phyloP scores from a whole-genome alignment of 2,329 filamentous ascomycete species.

The Metarhizium album region DNA sequence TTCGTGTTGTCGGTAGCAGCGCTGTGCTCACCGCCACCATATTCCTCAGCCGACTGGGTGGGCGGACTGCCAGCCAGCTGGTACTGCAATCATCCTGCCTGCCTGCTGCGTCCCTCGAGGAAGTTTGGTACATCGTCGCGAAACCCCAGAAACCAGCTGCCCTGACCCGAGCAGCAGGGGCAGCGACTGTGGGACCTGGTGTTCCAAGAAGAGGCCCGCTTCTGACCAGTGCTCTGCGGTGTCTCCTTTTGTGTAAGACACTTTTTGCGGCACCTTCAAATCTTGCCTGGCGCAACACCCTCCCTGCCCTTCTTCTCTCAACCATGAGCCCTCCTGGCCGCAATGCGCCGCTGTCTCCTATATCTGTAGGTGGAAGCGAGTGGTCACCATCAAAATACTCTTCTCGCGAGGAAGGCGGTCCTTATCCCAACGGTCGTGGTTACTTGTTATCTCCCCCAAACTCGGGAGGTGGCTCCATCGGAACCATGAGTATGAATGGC shows the following conservation, averaged over 20 bases:
- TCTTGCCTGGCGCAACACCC: slow-evolving; percentile 12
- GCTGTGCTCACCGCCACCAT: background rate
- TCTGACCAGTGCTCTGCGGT: slow-evolving; percentile 3
- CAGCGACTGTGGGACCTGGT: slow-evolving; percentile 3
- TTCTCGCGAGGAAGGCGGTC: slow-evolving; percentile 36
- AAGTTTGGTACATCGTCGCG: background rate
- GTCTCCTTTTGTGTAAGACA: slow-evolving; percentile 14
- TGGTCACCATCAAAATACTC: slow-evolving; percentile 67
- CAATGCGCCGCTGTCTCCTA: slow-evolving; percentile 69
- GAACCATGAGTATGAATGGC: slow-evolving; percentile 47
- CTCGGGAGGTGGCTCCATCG: slow-evolving; percentile 52
- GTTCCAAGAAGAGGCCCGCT: slow-evolving; percentile 3
- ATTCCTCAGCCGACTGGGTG: background rate
- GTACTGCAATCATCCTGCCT: background rate
- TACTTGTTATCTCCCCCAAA: slow-evolving; percentile 59
- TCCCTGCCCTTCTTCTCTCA: slow-evolving; percentile 14
- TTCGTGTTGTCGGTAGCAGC: background rate
- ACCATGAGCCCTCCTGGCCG: slow-evolving; percentile 54
- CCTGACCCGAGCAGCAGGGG: slow-evolving; percentile 5
- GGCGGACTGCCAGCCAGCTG: background rate
- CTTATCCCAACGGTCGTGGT: slow-evolving; percentile 42
- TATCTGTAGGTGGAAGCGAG: slow-evolving; percentile 75
- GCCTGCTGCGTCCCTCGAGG: background rate
- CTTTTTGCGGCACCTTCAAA: slow-evolving; percentile 1
- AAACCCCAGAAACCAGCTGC: background rate